A percentile compares a stretch with the other conserved stretches of the same genome.
These are phyloP conservation scores for Asterochloris sp. DNA, from an alignment of 139 green algal genomes.

Conservation along the genomic window DNA sequence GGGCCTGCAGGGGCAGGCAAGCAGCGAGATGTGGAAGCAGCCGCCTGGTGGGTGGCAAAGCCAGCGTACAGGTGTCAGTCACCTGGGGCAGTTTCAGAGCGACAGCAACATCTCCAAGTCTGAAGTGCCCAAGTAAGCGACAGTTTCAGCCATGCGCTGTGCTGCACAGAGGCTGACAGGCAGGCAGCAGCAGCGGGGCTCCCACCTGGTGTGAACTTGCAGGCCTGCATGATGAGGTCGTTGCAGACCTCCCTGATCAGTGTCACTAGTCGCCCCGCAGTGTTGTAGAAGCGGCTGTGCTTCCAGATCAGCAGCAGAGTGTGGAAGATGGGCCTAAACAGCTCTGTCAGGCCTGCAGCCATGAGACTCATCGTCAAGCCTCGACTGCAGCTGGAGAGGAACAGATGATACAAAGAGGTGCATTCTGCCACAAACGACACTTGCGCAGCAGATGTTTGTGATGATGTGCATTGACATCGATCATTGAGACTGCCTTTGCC, in stretches of 20 bases:
- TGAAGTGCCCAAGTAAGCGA: too few relatives aligned
- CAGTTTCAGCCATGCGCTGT: too few relatives aligned
- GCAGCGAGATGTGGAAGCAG: too few relatives aligned
- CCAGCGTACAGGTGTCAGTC: background rate
- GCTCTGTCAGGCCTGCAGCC: slow-evolving; percentile 32
- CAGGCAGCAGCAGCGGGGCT: too few relatives aligned
- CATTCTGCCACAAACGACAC: background rate
- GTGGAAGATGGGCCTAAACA: slow-evolving; percentile 89
- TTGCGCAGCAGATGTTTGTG: background rate
- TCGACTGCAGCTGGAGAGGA: too few relatives aligned
- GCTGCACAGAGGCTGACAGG: too few relatives aligned
- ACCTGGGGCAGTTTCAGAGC: too few relatives aligned
- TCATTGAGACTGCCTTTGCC: too few relatives aligned
- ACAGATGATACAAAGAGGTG: background rate
- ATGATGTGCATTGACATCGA: background rate
- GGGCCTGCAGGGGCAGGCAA: slow-evolving; percentile 37
- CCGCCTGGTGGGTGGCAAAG: too few relatives aligned
- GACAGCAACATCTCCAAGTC: too few relatives aligned
- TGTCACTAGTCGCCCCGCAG: slow-evolving; percentile 68
- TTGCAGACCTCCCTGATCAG: slow-evolving; percentile 87
- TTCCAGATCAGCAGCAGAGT: slow-evolving; percentile 89
- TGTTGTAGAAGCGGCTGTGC: slow-evolving; percentile 80
- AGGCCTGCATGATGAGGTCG: slow-evolving; percentile 84
- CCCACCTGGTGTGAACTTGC: slow-evolving; percentile 55
- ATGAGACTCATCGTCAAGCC: background rate